Evolutionary conservation across 2,329 filamentous ascomycete species (phyloP).

Genomic region (Sporothrix brasiliensis): DNA sequence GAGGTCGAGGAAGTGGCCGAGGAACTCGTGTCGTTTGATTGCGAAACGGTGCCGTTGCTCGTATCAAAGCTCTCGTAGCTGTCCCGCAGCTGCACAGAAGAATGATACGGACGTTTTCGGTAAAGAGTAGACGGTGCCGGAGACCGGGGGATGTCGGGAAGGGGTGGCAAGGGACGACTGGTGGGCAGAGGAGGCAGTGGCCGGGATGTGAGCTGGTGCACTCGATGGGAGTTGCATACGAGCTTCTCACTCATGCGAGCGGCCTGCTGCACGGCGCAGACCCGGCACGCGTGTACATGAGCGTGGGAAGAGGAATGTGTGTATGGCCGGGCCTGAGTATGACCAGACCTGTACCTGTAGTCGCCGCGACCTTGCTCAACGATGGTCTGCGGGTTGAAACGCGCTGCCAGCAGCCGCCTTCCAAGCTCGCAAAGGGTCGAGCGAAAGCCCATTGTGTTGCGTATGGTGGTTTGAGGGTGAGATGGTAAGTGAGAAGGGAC

Average conservation of each 20-base stretch:
- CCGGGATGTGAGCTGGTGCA: not conserved
- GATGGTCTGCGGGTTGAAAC: not conserved
- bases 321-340: not conserved
- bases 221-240: conserved; percentile 37
- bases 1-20: not conserved
- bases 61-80: not conserved
- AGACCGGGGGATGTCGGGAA: not conserved
- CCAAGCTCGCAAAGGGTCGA: not conserved
- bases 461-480: not conserved
- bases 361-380: not conserved
- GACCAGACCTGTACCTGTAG: not conserved
- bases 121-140: not conserved
- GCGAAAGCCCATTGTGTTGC: not conserved
- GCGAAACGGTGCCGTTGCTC: not conserved
- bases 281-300: not conserved
- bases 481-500: not conserved
- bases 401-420: conserved; percentile 14
- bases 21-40: not conserved
- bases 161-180: conserved; percentile 16
- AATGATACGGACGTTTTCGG: not conserved
- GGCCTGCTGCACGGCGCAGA: conserved; percentile 19
- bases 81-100: not conserved
- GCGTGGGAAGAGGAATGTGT: not conserved
- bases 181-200: conserved; percentile 1
- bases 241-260: not conserved